Percentiles rank a stretch among this genome's conserved stretches.
These are phyloP conservation scores for Phytopythium chamaehyphon DNA, from an alignment of 352 stramenopile genomes.

Conservation along the genomic window DNA sequence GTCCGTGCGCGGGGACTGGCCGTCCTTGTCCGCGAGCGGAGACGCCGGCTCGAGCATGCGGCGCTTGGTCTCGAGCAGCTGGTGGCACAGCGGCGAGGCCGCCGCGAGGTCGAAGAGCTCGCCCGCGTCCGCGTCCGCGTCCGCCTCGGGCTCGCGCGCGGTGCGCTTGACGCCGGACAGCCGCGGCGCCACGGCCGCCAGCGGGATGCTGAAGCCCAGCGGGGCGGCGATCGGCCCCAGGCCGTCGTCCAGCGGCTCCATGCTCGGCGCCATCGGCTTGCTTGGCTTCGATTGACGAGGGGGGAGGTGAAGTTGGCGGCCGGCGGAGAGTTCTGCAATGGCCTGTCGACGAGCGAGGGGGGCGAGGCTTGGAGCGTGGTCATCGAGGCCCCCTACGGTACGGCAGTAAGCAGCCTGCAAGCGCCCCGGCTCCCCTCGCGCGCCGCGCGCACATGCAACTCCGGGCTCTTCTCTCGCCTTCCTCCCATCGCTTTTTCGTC, in stretches of 20 bases:
- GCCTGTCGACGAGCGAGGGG: conserved; percentile 5
- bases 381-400: neutral
- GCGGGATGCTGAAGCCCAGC: conserved; percentile 28
- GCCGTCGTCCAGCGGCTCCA: neutral
- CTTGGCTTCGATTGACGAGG: neutral
- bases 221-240: neutral
- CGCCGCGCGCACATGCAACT: too few relatives aligned
- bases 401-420: too few relatives aligned
- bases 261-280: neutral
- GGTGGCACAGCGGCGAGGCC: conserved; percentile 29
- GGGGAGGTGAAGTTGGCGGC: neutral
- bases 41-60: conserved; percentile 30
- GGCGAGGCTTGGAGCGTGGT: neutral
- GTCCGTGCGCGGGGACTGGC: conserved; percentile 29
- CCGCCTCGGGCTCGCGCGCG: neutral
- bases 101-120: conserved; percentile 13
- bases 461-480: conserved; percentile 1
- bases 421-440: too few relatives aligned
- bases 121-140: neutral
- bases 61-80: conserved; percentile 40
- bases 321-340: conserved; percentile 7
- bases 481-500: conserved; percentile 1
- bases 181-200: conserved; percentile 9
- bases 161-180: conserved; percentile 7
- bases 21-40: conserved; percentile 10